Percentiles rank a stretch among this genome's conserved stretches.
phyloP scores from a whole-genome alignment of 1,284 basidiomycete genomes.

The Erythrobasidium hasegawianum region DNA sequence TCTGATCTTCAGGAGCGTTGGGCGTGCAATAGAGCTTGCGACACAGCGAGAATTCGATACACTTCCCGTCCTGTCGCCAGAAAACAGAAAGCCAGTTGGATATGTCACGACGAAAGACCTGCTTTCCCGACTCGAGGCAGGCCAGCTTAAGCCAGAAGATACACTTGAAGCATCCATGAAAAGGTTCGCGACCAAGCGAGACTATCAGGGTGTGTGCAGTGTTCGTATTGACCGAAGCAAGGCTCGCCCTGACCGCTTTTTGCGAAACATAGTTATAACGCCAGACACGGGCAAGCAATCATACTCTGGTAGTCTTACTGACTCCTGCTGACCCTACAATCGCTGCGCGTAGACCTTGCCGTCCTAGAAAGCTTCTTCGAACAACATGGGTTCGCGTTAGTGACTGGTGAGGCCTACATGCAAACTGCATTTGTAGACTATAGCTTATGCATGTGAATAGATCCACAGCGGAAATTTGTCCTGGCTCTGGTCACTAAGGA shows the following conservation, averaged over 20 bases:
- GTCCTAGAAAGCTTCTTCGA: slow-evolving; percentile 28
- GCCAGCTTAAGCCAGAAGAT: slow-evolving; percentile 13
- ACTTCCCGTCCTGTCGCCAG: slow-evolving; percentile 27
- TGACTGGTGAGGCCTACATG: slow-evolving; percentile 20
- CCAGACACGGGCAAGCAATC: slow-evolving; percentile 28
- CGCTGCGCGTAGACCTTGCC: slow-evolving; percentile 19
- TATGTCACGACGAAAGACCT: slow-evolving; percentile 27
- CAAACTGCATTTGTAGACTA: no score
- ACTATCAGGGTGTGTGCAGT: slow-evolving; percentile 23
- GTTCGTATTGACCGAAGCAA: background rate
- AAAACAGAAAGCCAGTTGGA: slow-evolving; percentile 27
- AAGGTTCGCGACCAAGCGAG: slow-evolving; percentile 22
- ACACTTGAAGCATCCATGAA: slow-evolving; percentile 14
- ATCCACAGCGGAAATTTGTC: slow-evolving; percentile 32
- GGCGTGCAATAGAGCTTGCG: slow-evolving; percentile 32
- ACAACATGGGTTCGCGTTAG: slow-evolving; percentile 25
- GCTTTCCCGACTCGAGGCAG: slow-evolving; percentile 16
- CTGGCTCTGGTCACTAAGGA: slow-evolving; percentile 30
- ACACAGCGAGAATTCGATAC: slow-evolving; percentile 33
- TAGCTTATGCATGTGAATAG: no score
- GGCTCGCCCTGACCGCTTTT: background rate
- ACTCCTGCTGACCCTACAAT: background rate
- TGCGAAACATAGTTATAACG: slow-evolving; percentile 16
- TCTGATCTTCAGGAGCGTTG: slow-evolving; percentile 10
- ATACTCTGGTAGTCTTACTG: background rate